Evolutionary conservation across 352 stramenopile genomes (phyloP).

Genomic region (Phytophthora cryptogea): DNA sequence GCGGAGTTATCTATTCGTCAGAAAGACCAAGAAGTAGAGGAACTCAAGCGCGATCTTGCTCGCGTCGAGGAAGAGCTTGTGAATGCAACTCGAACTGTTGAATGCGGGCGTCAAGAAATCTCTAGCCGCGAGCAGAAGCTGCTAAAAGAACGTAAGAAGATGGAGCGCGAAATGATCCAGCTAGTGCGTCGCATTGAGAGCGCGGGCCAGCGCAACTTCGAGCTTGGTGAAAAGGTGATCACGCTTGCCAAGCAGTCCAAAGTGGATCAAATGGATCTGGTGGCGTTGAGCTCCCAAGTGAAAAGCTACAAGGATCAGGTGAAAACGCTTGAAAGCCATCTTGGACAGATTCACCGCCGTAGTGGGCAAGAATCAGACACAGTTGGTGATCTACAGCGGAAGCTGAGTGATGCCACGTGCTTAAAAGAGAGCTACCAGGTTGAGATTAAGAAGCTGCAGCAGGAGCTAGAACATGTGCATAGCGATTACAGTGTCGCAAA

Average conservation of each 20-base stretch:
- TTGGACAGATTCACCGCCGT: conserved; percentile 33
- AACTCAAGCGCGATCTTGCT: conserved; percentile 28
- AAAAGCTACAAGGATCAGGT: conserved; percentile 68
- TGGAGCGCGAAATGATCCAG: conserved; percentile 56
- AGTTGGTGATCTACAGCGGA: conserved; percentile 43
- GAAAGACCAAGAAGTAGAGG: conserved; percentile 35
- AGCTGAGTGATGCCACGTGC: conserved; percentile 44
- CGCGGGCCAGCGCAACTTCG: conserved; percentile 51
- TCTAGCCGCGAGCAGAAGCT: conserved; percentile 56
- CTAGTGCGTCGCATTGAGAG: conserved; percentile 62
- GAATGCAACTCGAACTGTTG: conserved; percentile 31
- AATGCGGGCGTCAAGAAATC: conserved; percentile 43
- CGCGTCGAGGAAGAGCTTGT: conserved; percentile 35
- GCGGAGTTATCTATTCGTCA: conserved; percentile 27
- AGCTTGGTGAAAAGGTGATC: conserved; percentile 69
- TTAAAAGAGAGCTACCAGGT: conserved; percentile 62
- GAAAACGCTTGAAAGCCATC: conserved; percentile 45
- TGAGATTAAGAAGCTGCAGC: conserved; percentile 49
- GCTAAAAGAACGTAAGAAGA: conserved; percentile 55
- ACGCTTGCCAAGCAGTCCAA: conserved; percentile 60
- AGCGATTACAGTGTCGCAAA: conserved; percentile 51
- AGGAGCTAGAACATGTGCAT: conserved; percentile 43
- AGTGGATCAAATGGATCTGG: conserved; percentile 58
- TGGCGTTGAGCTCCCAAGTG: conserved; percentile 64
- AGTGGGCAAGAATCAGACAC: conserved; percentile 34